These are phyloP conservation scores for Perkinsus marinus DNA, from an alignment of 169 alveolate species.

Conservation along the genomic window DNA sequence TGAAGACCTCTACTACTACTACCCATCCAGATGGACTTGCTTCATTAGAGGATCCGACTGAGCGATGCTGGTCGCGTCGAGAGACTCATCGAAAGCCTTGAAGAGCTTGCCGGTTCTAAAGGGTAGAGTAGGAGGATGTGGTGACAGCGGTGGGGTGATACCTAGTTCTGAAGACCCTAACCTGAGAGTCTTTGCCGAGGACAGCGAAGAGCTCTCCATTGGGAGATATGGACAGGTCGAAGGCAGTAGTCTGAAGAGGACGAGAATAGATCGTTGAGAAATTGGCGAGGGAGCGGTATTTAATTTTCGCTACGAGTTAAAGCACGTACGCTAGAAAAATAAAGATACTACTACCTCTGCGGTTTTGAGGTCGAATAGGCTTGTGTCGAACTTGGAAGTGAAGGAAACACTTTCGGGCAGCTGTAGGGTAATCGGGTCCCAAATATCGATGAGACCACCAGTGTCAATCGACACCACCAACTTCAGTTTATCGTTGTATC, in stretches of 20 bases:
- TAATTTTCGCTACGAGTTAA: neutral
- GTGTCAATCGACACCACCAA: conserved; percentile 49
- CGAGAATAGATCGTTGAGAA: neutral
- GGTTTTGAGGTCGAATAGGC: conserved; percentile 9
- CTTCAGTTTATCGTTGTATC: conserved; percentile 31
- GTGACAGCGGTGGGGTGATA: neutral
- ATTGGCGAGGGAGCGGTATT: neutral
- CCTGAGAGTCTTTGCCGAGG: neutral
- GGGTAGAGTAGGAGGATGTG: neutral
- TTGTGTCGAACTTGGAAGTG: conserved; percentile 23
- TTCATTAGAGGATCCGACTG: conserved; percentile 60
- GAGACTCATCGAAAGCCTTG: conserved; percentile 54
- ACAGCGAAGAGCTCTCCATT: neutral
- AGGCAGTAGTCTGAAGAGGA: neutral
- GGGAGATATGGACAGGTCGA: neutral
- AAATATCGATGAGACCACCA: conserved; percentile 56
- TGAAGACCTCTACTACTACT: neutral
- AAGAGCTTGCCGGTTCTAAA: neutral
- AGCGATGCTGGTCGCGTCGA: conserved; percentile 55
- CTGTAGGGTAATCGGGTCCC: conserved; percentile 48
- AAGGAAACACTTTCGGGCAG: conserved; percentile 32
- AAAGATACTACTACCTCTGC: neutral
- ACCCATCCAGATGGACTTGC: conserved; percentile 56
- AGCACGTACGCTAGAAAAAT: too few relatives aligned
- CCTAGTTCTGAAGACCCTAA: neutral